phyloP scores from a whole-genome alignment of 805 yeast genomes.

The Candida xyloterini region DNA sequence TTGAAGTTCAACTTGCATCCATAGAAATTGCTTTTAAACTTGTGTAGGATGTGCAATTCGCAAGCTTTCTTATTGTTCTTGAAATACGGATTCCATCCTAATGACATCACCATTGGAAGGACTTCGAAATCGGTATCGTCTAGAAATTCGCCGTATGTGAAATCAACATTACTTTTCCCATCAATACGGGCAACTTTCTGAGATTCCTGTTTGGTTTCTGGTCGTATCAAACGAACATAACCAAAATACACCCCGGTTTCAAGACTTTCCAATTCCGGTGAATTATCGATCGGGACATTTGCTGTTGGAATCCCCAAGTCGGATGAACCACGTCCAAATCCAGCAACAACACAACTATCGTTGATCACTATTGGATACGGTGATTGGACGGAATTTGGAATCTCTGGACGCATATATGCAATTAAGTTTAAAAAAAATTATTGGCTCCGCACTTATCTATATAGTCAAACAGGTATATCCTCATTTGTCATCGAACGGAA shows the following conservation, averaged over 20 bases:
- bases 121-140: slow-evolving; percentile 42
- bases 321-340: slow-evolving; percentile 94
- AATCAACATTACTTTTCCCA: slow-evolving; percentile 42
- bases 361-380: slow-evolving; percentile 50
- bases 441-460: not conserved
- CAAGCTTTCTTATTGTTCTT: slow-evolving; percentile 78
- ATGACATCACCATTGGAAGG: slow-evolving; percentile 89
- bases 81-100: slow-evolving; percentile 95
- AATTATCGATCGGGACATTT: slow-evolving; percentile 60
- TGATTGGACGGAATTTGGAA: slow-evolving; percentile 41
- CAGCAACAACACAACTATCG: slow-evolving; percentile 57
- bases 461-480: slow-evolving; percentile 20
- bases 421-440: not conserved
- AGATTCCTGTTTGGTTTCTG: slow-evolving; percentile 19
- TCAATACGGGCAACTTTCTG: slow-evolving; percentile 31
- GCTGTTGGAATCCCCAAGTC: slow-evolving; percentile 97
- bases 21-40: slow-evolving; percentile 66
- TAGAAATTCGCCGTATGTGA: slow-evolving; percentile 60
- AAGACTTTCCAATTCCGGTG: slow-evolving; percentile 39
- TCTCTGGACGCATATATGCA: slow-evolving; percentile 36
- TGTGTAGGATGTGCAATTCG: slow-evolving; percentile 80
- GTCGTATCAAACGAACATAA: slow-evolving; percentile 34
- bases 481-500: slow-evolving; percentile 39
- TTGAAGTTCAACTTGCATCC: slow-evolving; percentile 72
- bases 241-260: slow-evolving; percentile 92